phyloP scores from a whole-genome alignment of 2,329 filamentous ascomycete species.

The Pestalotiopsis sp. region DNA sequence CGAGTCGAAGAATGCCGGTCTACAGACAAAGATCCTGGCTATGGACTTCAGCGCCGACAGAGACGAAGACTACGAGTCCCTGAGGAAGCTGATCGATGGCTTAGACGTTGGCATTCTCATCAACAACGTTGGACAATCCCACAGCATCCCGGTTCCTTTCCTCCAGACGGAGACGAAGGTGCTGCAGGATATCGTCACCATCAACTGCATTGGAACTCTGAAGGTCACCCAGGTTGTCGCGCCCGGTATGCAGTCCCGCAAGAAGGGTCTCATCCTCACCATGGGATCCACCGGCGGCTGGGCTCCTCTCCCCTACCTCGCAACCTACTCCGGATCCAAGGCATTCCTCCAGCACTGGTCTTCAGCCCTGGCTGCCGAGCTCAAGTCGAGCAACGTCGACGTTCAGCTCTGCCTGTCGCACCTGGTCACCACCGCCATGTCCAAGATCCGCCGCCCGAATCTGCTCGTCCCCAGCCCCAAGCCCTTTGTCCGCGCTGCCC shows the following conservation, averaged over 20 bases:
- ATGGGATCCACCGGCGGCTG: constrained; percentile 97
- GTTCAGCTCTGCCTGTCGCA: constrained; percentile 93
- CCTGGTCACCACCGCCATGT: constrained; percentile 95
- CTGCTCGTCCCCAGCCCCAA: constrained; percentile 79
- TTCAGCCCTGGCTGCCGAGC: constrained; percentile 79
- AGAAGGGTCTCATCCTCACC: constrained; percentile 86
- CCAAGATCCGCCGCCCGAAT: constrained; percentile 83
- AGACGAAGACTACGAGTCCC: constrained; percentile 76
- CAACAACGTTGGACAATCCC: constrained; percentile 96
- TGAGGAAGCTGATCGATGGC: constrained; percentile 68
- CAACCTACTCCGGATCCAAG: constrained; percentile 97
- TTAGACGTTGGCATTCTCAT: constrained; percentile 86
- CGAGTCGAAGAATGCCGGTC: constrained; percentile 64
- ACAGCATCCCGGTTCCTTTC: constrained; percentile 91
- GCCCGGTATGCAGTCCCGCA: constrained; percentile 81
- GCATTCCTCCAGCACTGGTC: constrained; percentile 98
- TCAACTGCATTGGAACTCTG: constrained; percentile 92
- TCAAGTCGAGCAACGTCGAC: constrained; percentile 78
- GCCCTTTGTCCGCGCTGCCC: constrained; percentile 76
- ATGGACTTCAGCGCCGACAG: constrained; percentile 91
- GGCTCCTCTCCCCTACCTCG: constrained; percentile 87
- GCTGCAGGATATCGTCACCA: constrained; percentile 86
- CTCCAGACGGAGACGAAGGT: constrained; percentile 77
- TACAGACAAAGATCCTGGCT: constrained; percentile 76
- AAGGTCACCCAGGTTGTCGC: constrained; percentile 84